A percentile compares a stretch with the other conserved stretches of the same genome.
These are phyloP conservation scores for Mycena capillaripes DNA, from an alignment of 768 basidiomycete genomes.

Conservation along the genomic window DNA sequence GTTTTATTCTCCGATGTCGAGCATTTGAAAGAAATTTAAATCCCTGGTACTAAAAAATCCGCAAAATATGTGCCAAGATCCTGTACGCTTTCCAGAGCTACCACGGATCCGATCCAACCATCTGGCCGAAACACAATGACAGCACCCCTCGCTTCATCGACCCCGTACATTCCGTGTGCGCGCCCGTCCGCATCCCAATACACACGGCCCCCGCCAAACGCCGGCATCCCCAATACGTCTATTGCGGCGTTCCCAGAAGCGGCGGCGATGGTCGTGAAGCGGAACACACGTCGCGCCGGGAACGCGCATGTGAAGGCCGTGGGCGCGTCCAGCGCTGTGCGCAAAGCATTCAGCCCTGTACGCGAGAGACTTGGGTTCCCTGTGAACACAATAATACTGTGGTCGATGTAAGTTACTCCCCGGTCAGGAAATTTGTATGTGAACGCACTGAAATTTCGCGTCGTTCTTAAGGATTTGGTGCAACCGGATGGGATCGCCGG, in stretches of 20 bases:
- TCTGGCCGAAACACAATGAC: conserved; percentile 38
- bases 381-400: conserved; percentile 37
- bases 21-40: too few relatives aligned
- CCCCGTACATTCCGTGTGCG: conserved; percentile 37
- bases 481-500: conserved; percentile 35
- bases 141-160: conserved; percentile 35
- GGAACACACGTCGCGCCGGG: conserved; percentile 31
- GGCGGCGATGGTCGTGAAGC: conserved; percentile 34
- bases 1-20: too few relatives aligned
- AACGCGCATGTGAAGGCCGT: conserved; percentile 18
- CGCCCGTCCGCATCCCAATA: conserved; percentile 35
- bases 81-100: conserved; percentile 28
- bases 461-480: conserved; percentile 39
- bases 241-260: conserved; percentile 26
- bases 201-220: conserved; percentile 28
- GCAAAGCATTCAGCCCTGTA: conserved; percentile 4
- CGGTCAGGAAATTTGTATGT: not conserved
- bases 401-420: not conserved
- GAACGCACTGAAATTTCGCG: conserved; percentile 36
- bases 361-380: conserved; percentile 33
- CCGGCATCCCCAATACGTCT: conserved; percentile 32
- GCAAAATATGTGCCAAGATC: conserved; percentile 29
- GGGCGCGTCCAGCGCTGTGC: conserved; percentile 13
- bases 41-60: conserved; percentile 16
- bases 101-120: conserved; percentile 35